A percentile compares a stretch with the other conserved stretches of the same genome.
Conservation (phyloP, 768 basidiomycete genomes). For the Pluteus cervinus region DNA sequence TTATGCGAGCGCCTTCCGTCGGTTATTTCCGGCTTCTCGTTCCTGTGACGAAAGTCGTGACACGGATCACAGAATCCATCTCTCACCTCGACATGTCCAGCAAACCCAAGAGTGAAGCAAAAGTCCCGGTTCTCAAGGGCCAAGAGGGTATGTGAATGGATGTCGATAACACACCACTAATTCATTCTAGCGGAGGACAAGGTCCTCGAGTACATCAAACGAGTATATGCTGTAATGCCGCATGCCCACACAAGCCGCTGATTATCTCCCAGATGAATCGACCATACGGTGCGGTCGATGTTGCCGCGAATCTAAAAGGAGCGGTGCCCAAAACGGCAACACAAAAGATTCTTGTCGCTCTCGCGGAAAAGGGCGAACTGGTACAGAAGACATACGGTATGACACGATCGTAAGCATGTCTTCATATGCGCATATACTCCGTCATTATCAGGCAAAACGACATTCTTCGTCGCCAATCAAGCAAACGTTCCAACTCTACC, state of each 20-base stretch:
- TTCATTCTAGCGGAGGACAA: slow-evolving; percentile 56
- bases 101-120: slow-evolving; percentile 52
- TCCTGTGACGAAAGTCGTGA: no score
- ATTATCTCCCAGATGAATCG: slow-evolving; percentile 67
- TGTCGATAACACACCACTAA: not conserved
- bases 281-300: slow-evolving; percentile 91
- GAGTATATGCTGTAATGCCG: slow-evolving; percentile 30
- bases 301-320: slow-evolving; percentile 87
- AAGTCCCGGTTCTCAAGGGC: slow-evolving; percentile 59
- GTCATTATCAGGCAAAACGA: slow-evolving; percentile 60
- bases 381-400: slow-evolving; percentile 81
- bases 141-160: slow-evolving; percentile 49
- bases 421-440: slow-evolving; percentile 12
- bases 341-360: slow-evolving; percentile 74
- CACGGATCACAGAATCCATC: no score
- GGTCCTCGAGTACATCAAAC: slow-evolving; percentile 75
- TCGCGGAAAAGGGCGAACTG: slow-evolving; percentile 83
- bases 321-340: slow-evolving; percentile 78
- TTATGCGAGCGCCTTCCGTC: no score
- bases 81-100: slow-evolving; percentile 30
- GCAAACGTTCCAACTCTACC: slow-evolving; percentile 61
- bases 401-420: slow-evolving; percentile 13
- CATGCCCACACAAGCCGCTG: slow-evolving; percentile 2
- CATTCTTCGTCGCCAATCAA: slow-evolving; percentile 85
- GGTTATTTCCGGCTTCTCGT: no score